phyloP scores from a whole-genome alignment of 2,329 filamentous ascomycete species.

The Alternaria ventricosa region DNA sequence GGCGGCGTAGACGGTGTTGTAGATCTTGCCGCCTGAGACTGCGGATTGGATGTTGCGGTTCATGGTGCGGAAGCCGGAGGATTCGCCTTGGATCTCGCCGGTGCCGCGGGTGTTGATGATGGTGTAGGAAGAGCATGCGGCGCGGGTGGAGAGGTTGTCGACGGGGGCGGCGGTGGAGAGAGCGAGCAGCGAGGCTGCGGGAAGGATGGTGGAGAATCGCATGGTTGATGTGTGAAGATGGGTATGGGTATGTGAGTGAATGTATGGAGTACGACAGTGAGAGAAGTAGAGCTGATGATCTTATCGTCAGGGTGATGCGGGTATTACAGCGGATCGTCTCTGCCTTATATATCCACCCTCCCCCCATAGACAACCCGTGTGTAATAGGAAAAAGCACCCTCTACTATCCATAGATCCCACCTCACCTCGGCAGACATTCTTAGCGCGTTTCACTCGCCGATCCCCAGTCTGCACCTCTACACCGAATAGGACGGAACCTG shows the following conservation, averaged over 20 bases:
- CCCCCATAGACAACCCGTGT: background rate
- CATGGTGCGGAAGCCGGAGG: conserved; percentile 43
- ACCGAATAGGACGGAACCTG: background rate
- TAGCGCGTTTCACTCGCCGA: background rate
- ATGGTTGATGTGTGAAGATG: conserved; percentile 10
- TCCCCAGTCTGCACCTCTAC: background rate
- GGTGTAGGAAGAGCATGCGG: conserved; percentile 26
- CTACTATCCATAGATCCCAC: background rate
- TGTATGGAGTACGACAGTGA: background rate
- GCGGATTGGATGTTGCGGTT: conserved; percentile 35
- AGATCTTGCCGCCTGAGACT: conserved; percentile 41
- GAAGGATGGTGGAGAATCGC: conserved; percentile 15
- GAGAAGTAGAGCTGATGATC: background rate
- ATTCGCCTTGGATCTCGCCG: conserved; percentile 23
- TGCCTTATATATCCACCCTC: background rate
- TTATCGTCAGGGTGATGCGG: background rate
- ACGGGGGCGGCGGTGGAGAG: conserved; percentile 17
- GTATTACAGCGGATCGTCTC: background rate
- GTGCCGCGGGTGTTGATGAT: conserved; percentile 35
- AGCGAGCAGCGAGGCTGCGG: conserved; percentile 15
- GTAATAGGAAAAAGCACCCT: background rate
- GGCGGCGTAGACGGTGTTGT: conserved; percentile 47
- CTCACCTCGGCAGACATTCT: background rate
- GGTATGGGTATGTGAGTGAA: background rate
- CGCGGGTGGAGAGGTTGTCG: conserved; percentile 5